Conservation (phyloP, 306 rosid genomes). For the Castanospermum australe region DNA sequence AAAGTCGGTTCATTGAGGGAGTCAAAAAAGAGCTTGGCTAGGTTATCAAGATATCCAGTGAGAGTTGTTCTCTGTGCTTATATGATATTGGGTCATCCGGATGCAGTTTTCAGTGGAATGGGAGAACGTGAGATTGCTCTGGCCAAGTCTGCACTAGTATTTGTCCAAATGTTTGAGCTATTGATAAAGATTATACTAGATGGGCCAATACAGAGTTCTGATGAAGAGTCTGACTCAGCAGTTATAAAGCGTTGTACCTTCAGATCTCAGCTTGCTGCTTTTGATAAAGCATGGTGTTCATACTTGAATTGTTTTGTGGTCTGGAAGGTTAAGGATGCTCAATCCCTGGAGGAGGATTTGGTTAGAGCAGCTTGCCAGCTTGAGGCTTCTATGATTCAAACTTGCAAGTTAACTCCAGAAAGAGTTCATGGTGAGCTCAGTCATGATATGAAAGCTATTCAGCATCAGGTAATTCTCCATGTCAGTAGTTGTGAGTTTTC, state of each 20-base stretch:
- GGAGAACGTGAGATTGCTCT: constrained; percentile 80
- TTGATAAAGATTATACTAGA: constrained; percentile 64
- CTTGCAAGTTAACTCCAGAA: constrained; percentile 78
- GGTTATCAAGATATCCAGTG: constrained; percentile 74
- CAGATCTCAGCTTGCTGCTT: constrained; percentile 79
- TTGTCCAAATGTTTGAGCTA: constrained; percentile 67
- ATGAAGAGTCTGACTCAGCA: constrained; percentile 53
- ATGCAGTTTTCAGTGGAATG: constrained; percentile 77
- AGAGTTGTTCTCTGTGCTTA: constrained; percentile 87
- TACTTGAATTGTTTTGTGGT: constrained; percentile 83
- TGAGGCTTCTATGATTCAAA: constrained; percentile 94
- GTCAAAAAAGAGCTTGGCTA: constrained; percentile 39
- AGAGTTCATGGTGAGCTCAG: constrained; percentile 58
- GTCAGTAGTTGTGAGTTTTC: constrained; percentile 1
- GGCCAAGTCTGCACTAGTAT: constrained; percentile 75
- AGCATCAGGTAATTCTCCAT: constrained; percentile 67
- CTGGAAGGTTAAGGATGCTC: constrained; percentile 97
- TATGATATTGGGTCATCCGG: constrained; percentile 87
- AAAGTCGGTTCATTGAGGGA: constrained; percentile 40
- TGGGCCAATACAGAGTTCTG: constrained; percentile 66
- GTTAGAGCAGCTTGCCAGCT: constrained; percentile 98
- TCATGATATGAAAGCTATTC: constrained; percentile 92
- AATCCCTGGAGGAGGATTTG: constrained; percentile 78
- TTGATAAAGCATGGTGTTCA: constrained; percentile 95
- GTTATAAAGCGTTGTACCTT: constrained; percentile 59